Evolutionary conservation across 2,329 filamentous ascomycete genomes (phyloP).

Genomic region (Neospermospora avenae): DNA sequence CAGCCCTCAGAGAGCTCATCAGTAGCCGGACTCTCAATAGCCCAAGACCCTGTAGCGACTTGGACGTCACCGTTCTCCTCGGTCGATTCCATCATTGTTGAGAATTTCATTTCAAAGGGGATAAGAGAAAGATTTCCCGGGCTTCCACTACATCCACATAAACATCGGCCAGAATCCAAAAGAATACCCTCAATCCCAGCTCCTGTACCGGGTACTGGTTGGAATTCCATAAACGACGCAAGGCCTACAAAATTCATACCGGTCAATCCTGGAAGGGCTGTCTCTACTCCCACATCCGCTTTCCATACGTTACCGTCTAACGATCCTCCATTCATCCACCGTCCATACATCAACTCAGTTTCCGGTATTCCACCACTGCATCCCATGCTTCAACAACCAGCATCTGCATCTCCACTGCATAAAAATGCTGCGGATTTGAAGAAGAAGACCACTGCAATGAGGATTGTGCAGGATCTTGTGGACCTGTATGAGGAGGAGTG

Average conservation of each 20-base stretch:
- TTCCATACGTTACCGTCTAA: neutral
- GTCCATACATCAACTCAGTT: neutral
- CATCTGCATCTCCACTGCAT: neutral
- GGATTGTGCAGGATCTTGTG: constrained; percentile 1
- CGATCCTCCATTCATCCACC: neutral
- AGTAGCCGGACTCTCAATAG: neutral
- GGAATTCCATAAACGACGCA: neutral
- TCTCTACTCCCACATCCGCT: neutral
- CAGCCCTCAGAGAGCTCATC: neutral
- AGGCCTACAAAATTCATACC: neutral
- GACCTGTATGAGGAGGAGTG: constrained; percentile 1
- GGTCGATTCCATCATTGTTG: too few species aligned
- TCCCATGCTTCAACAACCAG: too few species aligned
- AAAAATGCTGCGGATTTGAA: neutral
- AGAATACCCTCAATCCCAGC: neutral
- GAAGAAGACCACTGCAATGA: neutral
- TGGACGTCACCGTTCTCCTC: neutral
- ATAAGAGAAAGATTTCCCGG: neutral
- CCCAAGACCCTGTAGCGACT: neutral
- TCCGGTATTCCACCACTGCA: too few species aligned
- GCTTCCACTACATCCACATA: neutral
- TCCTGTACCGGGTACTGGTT: neutral
- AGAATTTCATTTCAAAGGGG: neutral
- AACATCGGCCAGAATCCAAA: neutral
- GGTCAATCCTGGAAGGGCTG: neutral